A percentile compares a stretch with the other conserved stretches of the same genome.
Evolutionary conservation across 163 green algal species (phyloP).

Genomic region (Trebouxiophyceae sp.): DNA sequence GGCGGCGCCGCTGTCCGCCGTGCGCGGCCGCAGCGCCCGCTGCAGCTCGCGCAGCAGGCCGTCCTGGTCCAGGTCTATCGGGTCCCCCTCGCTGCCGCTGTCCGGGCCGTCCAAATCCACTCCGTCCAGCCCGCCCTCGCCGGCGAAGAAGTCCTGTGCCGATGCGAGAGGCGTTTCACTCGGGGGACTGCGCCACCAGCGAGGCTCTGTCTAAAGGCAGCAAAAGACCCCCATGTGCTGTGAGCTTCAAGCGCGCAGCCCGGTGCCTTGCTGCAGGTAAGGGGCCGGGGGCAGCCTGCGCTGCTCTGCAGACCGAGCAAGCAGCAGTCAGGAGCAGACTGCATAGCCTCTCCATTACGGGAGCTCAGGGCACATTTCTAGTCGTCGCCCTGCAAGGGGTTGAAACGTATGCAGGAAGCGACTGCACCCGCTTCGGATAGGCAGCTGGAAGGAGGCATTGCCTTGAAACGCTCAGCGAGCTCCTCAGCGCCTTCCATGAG

Average conservation of each 20-base stretch:
- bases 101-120: no score
- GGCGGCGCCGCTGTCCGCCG: not conserved
- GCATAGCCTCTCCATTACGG: not conserved
- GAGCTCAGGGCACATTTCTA: not conserved
- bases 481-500: slow-evolving; percentile 22
- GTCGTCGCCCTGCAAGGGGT: not conserved
- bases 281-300: not conserved
- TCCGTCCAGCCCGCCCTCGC: slow-evolving; percentile 30
- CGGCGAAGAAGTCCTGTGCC: slow-evolving; percentile 30
- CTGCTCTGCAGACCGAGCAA: no score
- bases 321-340: no score
- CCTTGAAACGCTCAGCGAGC: slow-evolving; percentile 23
- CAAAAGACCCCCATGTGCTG: no score
- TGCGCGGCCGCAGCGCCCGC: slow-evolving; percentile 3
- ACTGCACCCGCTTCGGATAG: no score
- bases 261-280: no score
- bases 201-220: no score
- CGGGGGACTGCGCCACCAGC: no score
- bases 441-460: not conserved
- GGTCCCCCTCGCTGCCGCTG: no score
- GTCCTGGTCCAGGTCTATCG: slow-evolving; percentile 18
- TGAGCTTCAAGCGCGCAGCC: no score
- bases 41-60: slow-evolving; percentile 33
- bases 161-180: not conserved
- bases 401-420: no score